Evolutionary conservation across 2,329 filamentous ascomycete genomes (phyloP), one percentile per base, ranked within the genome.

Genomic region (Phialemonium atrogriseum): DNA sequence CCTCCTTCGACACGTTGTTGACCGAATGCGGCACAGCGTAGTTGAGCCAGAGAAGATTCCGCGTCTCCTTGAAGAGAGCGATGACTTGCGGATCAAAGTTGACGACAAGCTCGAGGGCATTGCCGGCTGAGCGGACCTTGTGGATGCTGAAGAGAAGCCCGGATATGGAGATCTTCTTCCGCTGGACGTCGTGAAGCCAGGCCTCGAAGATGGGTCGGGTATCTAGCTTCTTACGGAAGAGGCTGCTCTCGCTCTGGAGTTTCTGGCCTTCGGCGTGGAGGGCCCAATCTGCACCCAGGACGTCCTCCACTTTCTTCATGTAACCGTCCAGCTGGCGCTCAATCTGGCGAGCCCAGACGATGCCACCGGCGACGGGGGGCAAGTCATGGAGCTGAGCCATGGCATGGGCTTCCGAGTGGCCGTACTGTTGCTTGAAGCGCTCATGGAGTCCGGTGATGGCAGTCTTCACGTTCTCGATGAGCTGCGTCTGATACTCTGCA

Each of bases 301-400:
- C 91, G 45, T 94, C 86, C 55, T 96, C 93, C n/a, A 99, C 89
- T 57, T 95, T 95, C 52, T 87, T 84, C 87, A 99, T 95, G 57
- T 98, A 98, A 9, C 80, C 84, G 50, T 95, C 82, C 8, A 98
- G 75, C 56, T 98, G 91, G 21, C 86, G 79, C 62, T 98, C 89
- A 39, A 99, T 98, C 58, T 98, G 91, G 25, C 86, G 80, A 15
- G 89, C 89, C 84, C 91, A 96, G 32, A 98, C 93, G 44, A 99
- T 95, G 21, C 89, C 89, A 35, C 91, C 93, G 5, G 91, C 94
- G 1, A 98, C 88, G 0, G 93, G 91, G 1, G 91, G 91, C 11
- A 98, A 67, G 58, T 99, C 91, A 40, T 89, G 87, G 35, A 99
- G 70, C 57, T 96, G 89, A 3, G 91, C 88, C 93, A 99, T 98